phyloP scores from a whole-genome alignment of 352 stramenopile species.

The Globisporangium nodosum region DNA sequence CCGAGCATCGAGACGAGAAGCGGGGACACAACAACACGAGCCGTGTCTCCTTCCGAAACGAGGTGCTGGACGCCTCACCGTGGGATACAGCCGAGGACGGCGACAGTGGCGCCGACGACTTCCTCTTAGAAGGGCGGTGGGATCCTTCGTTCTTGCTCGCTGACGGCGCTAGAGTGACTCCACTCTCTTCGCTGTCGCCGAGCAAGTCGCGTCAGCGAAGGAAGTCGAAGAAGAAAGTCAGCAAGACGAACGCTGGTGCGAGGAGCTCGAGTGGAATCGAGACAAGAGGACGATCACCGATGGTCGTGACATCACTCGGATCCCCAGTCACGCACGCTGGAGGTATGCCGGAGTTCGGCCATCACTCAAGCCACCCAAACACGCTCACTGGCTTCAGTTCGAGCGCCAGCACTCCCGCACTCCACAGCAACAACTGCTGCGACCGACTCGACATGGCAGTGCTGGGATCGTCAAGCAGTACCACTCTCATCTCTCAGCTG shows the following conservation, averaged over 20 bases:
- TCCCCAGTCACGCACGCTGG: not conserved
- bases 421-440: not conserved
- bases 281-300: not conserved
- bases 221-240: not conserved
- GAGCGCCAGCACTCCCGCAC: not conserved
- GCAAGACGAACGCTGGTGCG: not conserved
- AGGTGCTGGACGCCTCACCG: not conserved
- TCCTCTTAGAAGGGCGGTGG: not conserved
- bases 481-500: not conserved
- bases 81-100: slow-evolving; percentile 7
- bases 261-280: not conserved
- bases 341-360: not conserved
- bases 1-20: not conserved
- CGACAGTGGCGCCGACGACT: not conserved
- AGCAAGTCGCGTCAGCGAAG: not conserved
- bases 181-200: not conserved
- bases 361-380: not conserved
- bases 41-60: not conserved
- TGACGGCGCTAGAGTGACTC: not conserved
- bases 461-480: not conserved
- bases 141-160: not conserved
- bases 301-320: slow-evolving; percentile 3
- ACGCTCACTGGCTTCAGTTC: not conserved
- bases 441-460: not conserved
- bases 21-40: not conserved